Percentiles rank a stretch among this genome's conserved stretches.
These are phyloP conservation scores for Backusella tarrabulga DNA, from an alignment of 192 early-diverging fungal genomes.

Conservation along the genomic window DNA sequence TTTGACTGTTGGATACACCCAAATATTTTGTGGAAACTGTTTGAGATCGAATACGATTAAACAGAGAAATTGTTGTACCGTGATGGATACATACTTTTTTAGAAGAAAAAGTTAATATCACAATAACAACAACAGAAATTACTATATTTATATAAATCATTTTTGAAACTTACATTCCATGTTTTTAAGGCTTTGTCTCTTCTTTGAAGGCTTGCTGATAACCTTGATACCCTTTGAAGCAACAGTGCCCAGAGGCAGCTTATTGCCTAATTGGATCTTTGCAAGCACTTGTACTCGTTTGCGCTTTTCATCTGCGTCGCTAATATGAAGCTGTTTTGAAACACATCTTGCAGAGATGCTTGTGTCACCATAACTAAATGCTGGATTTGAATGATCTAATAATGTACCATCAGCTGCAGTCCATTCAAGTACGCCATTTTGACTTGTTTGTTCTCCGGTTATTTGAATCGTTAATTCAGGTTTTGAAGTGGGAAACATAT, in stretches of 20 bases:
- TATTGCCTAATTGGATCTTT: conserved; percentile 65
- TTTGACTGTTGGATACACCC: conserved; percentile 48
- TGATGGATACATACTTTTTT: conserved; percentile 73
- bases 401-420: conserved; percentile 38
- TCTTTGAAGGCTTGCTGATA: conserved; percentile 91
- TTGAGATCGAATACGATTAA: conserved; percentile 89
- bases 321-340: conserved; percentile 82
- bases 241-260: conserved; percentile 63
- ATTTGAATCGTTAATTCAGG: conserved; percentile 57
- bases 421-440: conserved; percentile 56
- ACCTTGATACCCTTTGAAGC: conserved; percentile 81
- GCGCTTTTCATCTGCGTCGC: conserved; percentile 81
- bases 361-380: conserved; percentile 15
- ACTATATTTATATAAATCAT: not conserved
- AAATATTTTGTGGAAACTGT: conserved; percentile 89
- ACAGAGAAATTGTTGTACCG: conserved; percentile 82
- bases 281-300: conserved; percentile 74
- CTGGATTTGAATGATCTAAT: conserved; percentile 37
- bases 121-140: not conserved
- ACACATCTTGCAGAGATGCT: conserved; percentile 69
- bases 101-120: not conserved
- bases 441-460: conserved; percentile 53
- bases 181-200: conserved; percentile 81
- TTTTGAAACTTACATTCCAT: conserved; percentile 47
- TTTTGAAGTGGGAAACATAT: not conserved